These are phyloP conservation scores for Dothiorella sarmentorum DNA, from an alignment of 2,329 filamentous ascomycete species.

Conservation along the genomic window DNA sequence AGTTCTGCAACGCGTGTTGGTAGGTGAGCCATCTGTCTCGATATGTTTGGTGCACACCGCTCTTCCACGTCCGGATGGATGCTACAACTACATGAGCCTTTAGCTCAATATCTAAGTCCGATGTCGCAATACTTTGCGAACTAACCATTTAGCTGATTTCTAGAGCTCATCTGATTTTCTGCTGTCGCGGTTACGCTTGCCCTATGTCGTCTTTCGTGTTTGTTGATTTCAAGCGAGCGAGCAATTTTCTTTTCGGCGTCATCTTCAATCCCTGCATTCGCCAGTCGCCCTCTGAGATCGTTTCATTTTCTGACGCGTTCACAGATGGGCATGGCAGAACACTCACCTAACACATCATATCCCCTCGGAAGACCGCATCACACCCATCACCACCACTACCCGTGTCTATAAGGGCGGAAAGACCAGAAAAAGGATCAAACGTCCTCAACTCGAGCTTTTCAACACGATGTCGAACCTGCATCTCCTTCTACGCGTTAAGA, in stretches of 20 bases:
- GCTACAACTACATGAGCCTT: too few species aligned
- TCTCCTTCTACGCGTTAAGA: conserved; percentile 71
- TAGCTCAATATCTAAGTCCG: too few species aligned
- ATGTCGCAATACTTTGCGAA: neutral
- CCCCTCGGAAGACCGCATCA: conserved; percentile 28
- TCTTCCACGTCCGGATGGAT: too few species aligned
- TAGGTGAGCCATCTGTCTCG: too few species aligned
- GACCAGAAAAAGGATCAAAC: conserved; percentile 48
- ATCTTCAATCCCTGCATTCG: neutral
- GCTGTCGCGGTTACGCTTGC: neutral
- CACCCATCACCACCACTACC: conserved; percentile 22
- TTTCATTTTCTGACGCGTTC: neutral
- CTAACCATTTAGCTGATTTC: too few species aligned
- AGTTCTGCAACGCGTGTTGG: too few species aligned
- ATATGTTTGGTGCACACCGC: too few species aligned
- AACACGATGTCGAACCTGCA: conserved; percentile 78
- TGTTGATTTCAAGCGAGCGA: neutral
- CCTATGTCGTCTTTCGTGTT: neutral
- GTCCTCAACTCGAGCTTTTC: conserved; percentile 58
- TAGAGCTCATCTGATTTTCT: neutral
- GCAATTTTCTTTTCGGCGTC: neutral
- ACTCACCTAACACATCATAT: conserved; percentile 79
- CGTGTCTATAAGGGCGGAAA: conserved; percentile 39
- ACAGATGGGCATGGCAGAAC: conserved; percentile 88
- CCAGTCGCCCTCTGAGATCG: too few species aligned